A percentile compares a stretch with the other conserved stretches of the same genome.
Conservation (phyloP, 2,329 filamentous ascomycete genomes). For the Aspergillus brunneoviolaceus region DNA sequence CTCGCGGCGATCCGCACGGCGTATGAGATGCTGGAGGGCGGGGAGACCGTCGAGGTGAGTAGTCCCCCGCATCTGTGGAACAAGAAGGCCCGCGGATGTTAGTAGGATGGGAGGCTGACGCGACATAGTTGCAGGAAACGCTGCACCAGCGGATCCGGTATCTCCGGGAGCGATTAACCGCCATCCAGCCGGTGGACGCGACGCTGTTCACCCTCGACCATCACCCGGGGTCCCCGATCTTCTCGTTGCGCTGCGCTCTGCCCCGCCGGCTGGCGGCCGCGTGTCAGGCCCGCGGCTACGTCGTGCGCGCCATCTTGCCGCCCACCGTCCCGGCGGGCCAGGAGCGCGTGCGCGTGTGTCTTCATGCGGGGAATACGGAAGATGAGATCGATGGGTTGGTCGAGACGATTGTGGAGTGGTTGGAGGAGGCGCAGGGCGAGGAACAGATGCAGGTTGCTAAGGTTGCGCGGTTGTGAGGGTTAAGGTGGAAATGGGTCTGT, state of each 20-base stretch:
- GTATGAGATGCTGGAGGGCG: constrained; percentile 57
- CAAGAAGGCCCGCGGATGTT: no score
- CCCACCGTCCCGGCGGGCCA: constrained; percentile 65
- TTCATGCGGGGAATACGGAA: constrained; percentile 65
- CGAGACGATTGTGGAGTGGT: constrained; percentile 52
- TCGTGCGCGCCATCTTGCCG: constrained; percentile 65
- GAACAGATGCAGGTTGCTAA: constrained; percentile 14
- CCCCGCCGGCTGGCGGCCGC: constrained; percentile 59
- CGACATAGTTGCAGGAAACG: constrained; percentile 39
- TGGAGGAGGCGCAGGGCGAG: constrained; percentile 18
- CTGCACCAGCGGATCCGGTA: constrained; percentile 50
- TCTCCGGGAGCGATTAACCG: constrained; percentile 47
- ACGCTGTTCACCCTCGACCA: constrained; percentile 40
- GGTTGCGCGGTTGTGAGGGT: neutral
- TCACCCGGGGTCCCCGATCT: constrained; percentile 61
- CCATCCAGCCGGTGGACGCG: constrained; percentile 31
- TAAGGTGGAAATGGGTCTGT: neutral
- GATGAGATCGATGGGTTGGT: constrained; percentile 58
- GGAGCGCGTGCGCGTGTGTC: constrained; percentile 65
- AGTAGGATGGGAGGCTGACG: neutral
- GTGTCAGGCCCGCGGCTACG: constrained; percentile 60
- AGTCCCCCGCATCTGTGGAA: no score
- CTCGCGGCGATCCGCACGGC: constrained; percentile 59
- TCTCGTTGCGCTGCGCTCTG: constrained; percentile 59
- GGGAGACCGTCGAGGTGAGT: constrained; percentile 48